Evolutionary conservation across 1,284 basidiomycete species (phyloP).

Genomic region (Ustilago nuda): DNA sequence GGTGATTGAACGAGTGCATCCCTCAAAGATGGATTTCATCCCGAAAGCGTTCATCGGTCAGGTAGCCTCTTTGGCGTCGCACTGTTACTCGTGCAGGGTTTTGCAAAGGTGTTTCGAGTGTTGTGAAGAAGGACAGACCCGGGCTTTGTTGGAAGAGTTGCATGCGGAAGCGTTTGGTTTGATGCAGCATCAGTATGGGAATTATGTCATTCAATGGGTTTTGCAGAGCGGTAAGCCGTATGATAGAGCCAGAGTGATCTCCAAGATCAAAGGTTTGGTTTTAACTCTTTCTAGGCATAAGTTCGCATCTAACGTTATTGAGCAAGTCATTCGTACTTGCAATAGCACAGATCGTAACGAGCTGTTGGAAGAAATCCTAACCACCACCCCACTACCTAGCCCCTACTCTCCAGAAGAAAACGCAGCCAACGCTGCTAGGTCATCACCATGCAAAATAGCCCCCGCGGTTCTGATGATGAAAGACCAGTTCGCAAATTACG

Average conservation of each 20-base stretch:
- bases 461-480: slow-evolving; percentile 78
- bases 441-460: neutral
- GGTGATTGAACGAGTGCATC: slow-evolving; percentile 71
- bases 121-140: slow-evolving; percentile 72
- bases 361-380: slow-evolving; percentile 84
- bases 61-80: slow-evolving; percentile 85
- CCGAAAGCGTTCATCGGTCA: slow-evolving; percentile 80
- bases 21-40: slow-evolving; percentile 82
- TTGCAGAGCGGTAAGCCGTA: slow-evolving; percentile 80
- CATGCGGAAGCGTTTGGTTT: slow-evolving; percentile 74
- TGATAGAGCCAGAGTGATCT: slow-evolving; percentile 79
- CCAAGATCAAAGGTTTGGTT: slow-evolving; percentile 81
- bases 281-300: slow-evolving; percentile 79
- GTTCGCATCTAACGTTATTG: slow-evolving; percentile 96
- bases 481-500: slow-evolving; percentile 82
- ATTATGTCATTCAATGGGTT: slow-evolving; percentile 95
- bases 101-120: slow-evolving; percentile 92
- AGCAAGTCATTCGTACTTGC: slow-evolving; percentile 84
- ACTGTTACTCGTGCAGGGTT: slow-evolving; percentile 95
- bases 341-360: slow-evolving; percentile 76
- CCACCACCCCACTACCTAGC: neutral
- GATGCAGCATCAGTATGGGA: slow-evolving; percentile 73
- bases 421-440: too few relatives aligned
- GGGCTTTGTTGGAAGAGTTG: slow-evolving; percentile 85
- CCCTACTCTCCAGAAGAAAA: too few relatives aligned